Percentiles rank a stretch among this genome's conserved stretches.
These are phyloP conservation scores for Ascobolus immersus DNA, from an alignment of 495 filamentous ascomycete species.

Conservation along the genomic window DNA sequence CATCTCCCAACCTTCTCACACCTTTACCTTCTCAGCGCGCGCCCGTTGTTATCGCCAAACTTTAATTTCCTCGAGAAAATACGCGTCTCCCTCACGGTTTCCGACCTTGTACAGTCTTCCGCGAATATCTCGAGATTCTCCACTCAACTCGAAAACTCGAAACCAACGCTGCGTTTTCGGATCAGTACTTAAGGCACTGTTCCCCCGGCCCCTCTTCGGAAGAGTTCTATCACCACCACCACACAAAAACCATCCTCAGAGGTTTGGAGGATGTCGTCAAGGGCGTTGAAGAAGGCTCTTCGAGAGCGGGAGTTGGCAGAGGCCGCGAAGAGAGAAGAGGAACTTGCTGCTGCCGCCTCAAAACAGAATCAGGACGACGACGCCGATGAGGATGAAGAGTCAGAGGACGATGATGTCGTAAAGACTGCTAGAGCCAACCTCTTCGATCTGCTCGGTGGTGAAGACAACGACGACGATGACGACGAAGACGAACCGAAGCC, in stretches of 20 bases:
- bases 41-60: no score
- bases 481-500: constrained; percentile 21
- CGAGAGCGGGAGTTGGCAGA: constrained; percentile 11
- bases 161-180: no score
- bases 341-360: constrained; percentile 12
- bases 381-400: constrained; percentile 9
- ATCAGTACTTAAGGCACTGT: no score
- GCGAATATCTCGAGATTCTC: no score
- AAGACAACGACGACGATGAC: constrained; percentile 22
- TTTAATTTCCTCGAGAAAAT: no score
- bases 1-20: no score
- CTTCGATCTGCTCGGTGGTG: constrained; percentile 18
- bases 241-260: no score
- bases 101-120: no score
- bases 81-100: no score
- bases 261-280: constrained; percentile 14
- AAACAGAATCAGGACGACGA: not conserved
- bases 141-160: no score
- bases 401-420: constrained; percentile 13
- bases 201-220: no score
- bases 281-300: constrained; percentile 13
- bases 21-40: no score
- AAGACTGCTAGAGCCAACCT: constrained; percentile 9
- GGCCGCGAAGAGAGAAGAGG: constrained; percentile 7
- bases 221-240: constrained; percentile 1